Evolutionary conservation across 208 protist species (phyloP).

Genomic region (Trypanosoma congolense): DNA sequence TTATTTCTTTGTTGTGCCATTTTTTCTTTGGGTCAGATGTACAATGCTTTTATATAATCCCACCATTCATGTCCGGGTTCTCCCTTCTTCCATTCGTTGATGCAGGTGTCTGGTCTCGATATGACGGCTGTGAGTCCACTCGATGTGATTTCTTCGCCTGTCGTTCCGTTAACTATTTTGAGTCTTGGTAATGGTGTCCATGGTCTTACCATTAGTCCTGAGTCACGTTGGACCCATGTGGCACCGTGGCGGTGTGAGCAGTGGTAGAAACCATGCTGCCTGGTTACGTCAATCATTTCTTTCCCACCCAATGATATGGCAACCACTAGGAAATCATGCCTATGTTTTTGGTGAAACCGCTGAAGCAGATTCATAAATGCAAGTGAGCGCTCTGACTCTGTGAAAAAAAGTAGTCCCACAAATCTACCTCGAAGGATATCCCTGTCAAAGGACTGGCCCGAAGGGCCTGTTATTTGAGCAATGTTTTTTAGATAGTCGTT

Average conservation of each 20-base stretch:
- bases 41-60: conserved; percentile 36
- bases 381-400: conserved; percentile 58
- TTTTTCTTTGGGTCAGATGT: conserved; percentile 16
- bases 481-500: conserved; percentile 74
- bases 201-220: conserved; percentile 42
- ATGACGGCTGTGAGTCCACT: conserved; percentile 64
- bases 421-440: conserved; percentile 67
- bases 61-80: conserved; percentile 29
- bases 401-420: conserved; percentile 79
- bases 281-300: conserved; percentile 67
- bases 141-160: conserved; percentile 53
- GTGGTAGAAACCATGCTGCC: conserved; percentile 76
- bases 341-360: conserved; percentile 41
- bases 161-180: conserved; percentile 60
- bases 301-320: conserved; percentile 52
- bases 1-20: neutral
- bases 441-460: conserved; percentile 31
- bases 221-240: conserved; percentile 65
- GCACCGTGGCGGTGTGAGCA: conserved; percentile 67
- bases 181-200: conserved; percentile 56
- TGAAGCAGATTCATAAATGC: conserved; percentile 63
- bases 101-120: conserved; percentile 56
- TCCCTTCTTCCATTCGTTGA: conserved; percentile 47
- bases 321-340: conserved; percentile 71
- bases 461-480: conserved; percentile 37